A percentile compares a stretch with the other conserved stretches of the same genome.
Conservation (phyloP, 768 basidiomycete genomes). For the Lactarius sp. region DNA sequence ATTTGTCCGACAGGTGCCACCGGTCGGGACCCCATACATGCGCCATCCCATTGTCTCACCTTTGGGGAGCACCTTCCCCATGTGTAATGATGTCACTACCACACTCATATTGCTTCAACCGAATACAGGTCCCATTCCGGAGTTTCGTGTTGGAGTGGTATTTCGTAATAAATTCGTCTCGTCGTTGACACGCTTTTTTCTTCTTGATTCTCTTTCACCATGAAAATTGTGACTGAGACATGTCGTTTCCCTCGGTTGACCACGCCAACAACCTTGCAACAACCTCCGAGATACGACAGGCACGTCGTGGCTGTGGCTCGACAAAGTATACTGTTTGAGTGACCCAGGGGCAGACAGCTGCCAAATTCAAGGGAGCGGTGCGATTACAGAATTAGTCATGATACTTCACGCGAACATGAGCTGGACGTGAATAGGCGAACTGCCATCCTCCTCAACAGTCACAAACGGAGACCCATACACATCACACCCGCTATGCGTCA, state of each 20-base stretch:
- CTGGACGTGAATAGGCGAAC: not conserved
- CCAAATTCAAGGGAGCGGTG: not conserved
- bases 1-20: slow-evolving; percentile 20
- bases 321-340: not conserved
- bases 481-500: slow-evolving; percentile 29
- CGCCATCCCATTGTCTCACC: not conserved
- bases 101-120: slow-evolving; percentile 10
- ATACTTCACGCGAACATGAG: slow-evolving; percentile 16
- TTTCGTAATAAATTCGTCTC: slow-evolving; percentile 4
- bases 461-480: slow-evolving; percentile 6
- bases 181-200: not conserved
- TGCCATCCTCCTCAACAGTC: slow-evolving; percentile 34
- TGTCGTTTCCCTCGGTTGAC: not conserved
- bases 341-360: not conserved
- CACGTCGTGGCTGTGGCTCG: slow-evolving; percentile 8
- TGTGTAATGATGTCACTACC: slow-evolving; percentile 22
- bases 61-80: slow-evolving; percentile 12
- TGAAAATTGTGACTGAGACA: not conserved
- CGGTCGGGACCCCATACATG: slow-evolving; percentile 3
- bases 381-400: slow-evolving; percentile 9
- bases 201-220: not conserved
- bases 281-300: not conserved
- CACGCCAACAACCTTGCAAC: not conserved
- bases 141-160: slow-evolving; percentile 6
- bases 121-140: slow-evolving; percentile 1